Base-by-base conservation (phyloP, 2,329 filamentous ascomycete genomes). In the Phialemonium atrogriseum region DNA sequence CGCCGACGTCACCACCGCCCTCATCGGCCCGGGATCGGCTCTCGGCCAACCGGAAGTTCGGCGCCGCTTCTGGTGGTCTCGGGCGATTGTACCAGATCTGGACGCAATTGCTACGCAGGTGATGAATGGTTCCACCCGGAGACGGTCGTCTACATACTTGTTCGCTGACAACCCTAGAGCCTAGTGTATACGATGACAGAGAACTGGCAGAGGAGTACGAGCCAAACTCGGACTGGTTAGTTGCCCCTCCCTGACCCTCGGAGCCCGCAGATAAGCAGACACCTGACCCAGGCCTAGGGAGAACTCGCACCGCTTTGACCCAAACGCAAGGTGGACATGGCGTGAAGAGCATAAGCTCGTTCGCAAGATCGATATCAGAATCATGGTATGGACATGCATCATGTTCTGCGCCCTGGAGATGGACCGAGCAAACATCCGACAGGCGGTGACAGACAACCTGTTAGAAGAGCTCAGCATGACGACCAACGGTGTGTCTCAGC, bases 331-430 rank as follows among this genome's bases (percentile, higher is more conserved):
- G 18, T 60, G 56, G 58, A 57, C 56, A 0, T 54, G 52, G 47
- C 39, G 44, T 2, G 56, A 60, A 32, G 58, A 60, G 24, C 39
- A 39, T 3, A 36, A 36, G 4, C 34, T 57, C 1, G 38, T 55
- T 10, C 42, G 45, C 27, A 57, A 70, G 56, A 64, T 72, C 24
- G 68, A 73, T 38, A 59, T 59, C 37, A 58, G 57, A 19, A 68
- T 73, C 24, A 66, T 60, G 31, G 44, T 57, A 0, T 73, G 66
- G 60, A 61, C 66, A 1, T 73, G 69, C 39, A 43, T 72, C 13
- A 69, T 69, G 55, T 70, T 71, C 50, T 67, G 71, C 34, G 63
- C 66, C 0, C 49, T 73, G 2, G 63, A 73, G 30, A 52, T 73
- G 12, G 64, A 70, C 41, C 47, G 62, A 19, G 58, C 56, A n/a